These are phyloP conservation scores for Cytospora leucostoma DNA, from an alignment of 2,329 filamentous ascomycete genomes.

Conservation along the genomic window DNA sequence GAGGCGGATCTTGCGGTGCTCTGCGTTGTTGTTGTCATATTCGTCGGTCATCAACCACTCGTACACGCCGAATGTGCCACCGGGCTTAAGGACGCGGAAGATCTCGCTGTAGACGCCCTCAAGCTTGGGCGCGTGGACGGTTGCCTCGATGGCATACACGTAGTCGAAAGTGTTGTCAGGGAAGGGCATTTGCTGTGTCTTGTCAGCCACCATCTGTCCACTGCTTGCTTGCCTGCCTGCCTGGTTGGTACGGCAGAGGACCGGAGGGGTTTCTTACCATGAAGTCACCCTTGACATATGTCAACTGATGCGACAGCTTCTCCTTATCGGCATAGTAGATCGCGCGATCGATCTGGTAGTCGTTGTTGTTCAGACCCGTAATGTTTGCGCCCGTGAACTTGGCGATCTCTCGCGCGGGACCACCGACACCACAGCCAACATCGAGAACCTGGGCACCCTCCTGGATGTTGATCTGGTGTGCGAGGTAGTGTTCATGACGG, in stretches of 20 bases:
- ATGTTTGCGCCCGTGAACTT: conserved; percentile 92
- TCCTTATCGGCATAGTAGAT: conserved; percentile 81
- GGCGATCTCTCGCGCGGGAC: conserved; percentile 91
- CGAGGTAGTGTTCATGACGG: conserved; percentile 96
- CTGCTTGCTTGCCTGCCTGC: background rate
- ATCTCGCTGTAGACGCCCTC: conserved; percentile 94
- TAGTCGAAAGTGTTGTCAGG: conserved; percentile 89
- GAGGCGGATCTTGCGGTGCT: conserved; percentile 86
- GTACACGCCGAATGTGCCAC: conserved; percentile 94
- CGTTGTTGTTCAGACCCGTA: conserved; percentile 96
- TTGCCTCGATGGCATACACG: conserved; percentile 96
- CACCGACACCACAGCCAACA: conserved; percentile 95
- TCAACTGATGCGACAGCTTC: conserved; percentile 75
- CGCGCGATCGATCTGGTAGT: conserved; percentile 98
- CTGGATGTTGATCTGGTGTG: conserved; percentile 81
- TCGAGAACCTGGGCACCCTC: conserved; percentile 89
- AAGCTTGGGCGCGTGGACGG: conserved; percentile 87
- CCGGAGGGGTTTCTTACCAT: conserved; percentile 59
- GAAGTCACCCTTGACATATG: conserved; percentile 94
- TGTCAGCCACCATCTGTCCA: background rate
- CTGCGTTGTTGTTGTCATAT: conserved; percentile 85
- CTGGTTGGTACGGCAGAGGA: background rate
- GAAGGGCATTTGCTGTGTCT: conserved; percentile 82
- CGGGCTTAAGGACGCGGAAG: conserved; percentile 92
- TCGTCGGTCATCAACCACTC: conserved; percentile 98